These are phyloP conservation scores for Psilocybe tampanensis DNA, from an alignment of 768 basidiomycete genomes.

Conservation along the genomic window DNA sequence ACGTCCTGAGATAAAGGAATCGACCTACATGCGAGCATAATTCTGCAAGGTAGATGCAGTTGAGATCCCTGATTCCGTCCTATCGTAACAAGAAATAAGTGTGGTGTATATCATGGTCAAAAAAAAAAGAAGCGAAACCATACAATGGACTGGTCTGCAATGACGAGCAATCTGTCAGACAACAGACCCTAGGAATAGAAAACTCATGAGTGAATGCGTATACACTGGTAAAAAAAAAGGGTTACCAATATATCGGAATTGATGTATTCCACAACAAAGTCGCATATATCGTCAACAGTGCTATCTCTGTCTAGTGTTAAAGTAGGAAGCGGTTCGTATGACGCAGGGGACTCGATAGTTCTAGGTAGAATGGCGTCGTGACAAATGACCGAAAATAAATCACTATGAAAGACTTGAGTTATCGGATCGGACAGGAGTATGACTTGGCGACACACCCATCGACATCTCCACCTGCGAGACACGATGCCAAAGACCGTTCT, in stretches of 20 bases:
- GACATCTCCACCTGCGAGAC: slow-evolving; percentile 76
- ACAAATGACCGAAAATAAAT: slow-evolving; percentile 64
- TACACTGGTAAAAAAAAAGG: neutral
- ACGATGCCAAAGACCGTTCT: slow-evolving; percentile 63
- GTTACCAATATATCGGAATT: slow-evolving; percentile 78
- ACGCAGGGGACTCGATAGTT: slow-evolving; percentile 49
- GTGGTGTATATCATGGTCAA: neutral
- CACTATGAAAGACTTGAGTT: slow-evolving; percentile 39
- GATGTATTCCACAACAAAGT: slow-evolving; percentile 85
- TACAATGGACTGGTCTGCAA: slow-evolving; percentile 82
- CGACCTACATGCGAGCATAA: slow-evolving; percentile 55
- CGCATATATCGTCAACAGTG: slow-evolving; percentile 70
- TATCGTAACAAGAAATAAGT: slow-evolving; percentile 26
- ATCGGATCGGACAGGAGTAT: neutral
- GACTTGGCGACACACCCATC: slow-evolving; percentile 66
- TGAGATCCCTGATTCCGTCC: slow-evolving; percentile 61
- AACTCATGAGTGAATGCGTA: neutral
- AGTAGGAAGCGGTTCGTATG: slow-evolving; percentile 44
- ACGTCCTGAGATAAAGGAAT: no score
- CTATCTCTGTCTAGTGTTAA: slow-evolving; percentile 48
- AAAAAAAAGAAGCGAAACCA: neutral
- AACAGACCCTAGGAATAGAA: slow-evolving; percentile 57
- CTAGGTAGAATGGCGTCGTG: slow-evolving; percentile 58
- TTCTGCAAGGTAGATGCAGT: slow-evolving; percentile 60
- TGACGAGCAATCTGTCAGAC: slow-evolving; percentile 66